Evolutionary conservation across 495 filamentous ascomycete genomes (phyloP).

Genomic region (Cudoniella acicularis): DNA sequence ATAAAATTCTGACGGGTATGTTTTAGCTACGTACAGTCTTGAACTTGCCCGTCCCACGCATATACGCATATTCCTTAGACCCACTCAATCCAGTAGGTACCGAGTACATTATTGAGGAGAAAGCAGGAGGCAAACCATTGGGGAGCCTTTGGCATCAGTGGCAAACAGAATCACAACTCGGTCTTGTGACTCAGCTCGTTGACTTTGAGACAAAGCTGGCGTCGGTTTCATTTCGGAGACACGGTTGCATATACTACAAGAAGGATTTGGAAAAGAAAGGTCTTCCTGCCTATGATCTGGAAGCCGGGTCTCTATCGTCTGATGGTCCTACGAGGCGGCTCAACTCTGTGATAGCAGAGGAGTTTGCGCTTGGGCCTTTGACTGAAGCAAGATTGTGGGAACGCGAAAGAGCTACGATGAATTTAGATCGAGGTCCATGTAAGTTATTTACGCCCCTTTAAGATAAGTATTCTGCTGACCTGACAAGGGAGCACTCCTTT

Average conservation of each 20-base stretch:
- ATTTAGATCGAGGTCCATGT: conserved; percentile 35
- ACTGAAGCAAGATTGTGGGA: conserved; percentile 26
- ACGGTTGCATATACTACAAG: conserved; percentile 41
- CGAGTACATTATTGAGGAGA: conserved; percentile 11
- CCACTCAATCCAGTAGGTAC: conserved; percentile 1
- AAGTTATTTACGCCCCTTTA: conserved; percentile 9
- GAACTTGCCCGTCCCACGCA: conserved; percentile 2
- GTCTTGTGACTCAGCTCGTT: conserved; percentile 34
- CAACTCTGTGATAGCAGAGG: background rate
- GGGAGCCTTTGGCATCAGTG: conserved; percentile 25
- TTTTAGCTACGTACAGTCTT: background rate
- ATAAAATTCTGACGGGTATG: background rate
- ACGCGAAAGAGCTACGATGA: conserved; percentile 24
- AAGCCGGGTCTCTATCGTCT: background rate
- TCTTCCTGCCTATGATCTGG: conserved; percentile 8
- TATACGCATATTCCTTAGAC: conserved; percentile 3
- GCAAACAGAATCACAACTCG: conserved; percentile 28
- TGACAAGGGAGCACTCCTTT: conserved; percentile 24
- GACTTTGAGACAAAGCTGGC: conserved; percentile 36
- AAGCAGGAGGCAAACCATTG: conserved; percentile 9
- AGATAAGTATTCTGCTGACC: conserved; percentile 7
- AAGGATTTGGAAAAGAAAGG: conserved; percentile 29
- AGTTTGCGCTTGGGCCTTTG: conserved; percentile 19
- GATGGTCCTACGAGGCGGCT: background rate
- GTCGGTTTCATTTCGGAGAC: conserved; percentile 30